Evolutionary conservation across 768 basidiomycete genomes (phyloP), one percentile per base, ranked within the genome.

Genomic region (Stropharia rugosoannulata): DNA sequence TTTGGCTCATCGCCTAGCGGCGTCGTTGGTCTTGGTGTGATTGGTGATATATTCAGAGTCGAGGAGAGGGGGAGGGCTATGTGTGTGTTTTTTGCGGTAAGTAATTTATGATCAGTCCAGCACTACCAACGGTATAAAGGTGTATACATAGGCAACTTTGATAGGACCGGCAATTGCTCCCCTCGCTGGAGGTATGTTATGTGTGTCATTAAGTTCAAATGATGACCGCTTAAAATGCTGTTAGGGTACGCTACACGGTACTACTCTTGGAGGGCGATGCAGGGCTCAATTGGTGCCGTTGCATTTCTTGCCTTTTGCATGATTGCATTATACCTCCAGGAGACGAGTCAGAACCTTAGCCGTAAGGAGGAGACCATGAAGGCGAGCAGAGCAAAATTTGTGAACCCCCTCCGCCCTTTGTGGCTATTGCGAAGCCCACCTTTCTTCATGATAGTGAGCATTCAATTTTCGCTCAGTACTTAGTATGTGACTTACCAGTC

Each of bases 101-200:
- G 73, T 66, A 3, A 18, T 56, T 19, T 22, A 13, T 4, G 32
- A 13, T 16, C 18, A 10, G 3, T 6, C 5, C 15, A 27, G 3
- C 58, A 18, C 15, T 29, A 0, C 41, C 29, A 6, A n/a, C n/a
- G n/a, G n/a, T n/a, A 43, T 11, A n/a, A 27, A 35, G 32, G 29
- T 29, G 57, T 6, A 29, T 12, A 1, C 36, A 19, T 35, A 84
- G 86, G 80, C 81, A 1, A 70, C 69, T 10, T 70, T 88, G 3
- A 64, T 87, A 3, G 85, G 86, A 3, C 78, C 83, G 3, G 79
- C 86, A 1, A 63, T 87, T 4, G 84, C 87, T 0, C 85, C 87
- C 0, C 65, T 83, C 1, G 59, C 71, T 0, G 85, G 84, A 9
- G 45, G 45, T 46, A 27, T 7, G 45, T 43, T 43, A 19, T 7